These are phyloP conservation scores for Aspergillus felis DNA, from an alignment of 2,329 filamentous ascomycete genomes.

Conservation along the genomic window DNA sequence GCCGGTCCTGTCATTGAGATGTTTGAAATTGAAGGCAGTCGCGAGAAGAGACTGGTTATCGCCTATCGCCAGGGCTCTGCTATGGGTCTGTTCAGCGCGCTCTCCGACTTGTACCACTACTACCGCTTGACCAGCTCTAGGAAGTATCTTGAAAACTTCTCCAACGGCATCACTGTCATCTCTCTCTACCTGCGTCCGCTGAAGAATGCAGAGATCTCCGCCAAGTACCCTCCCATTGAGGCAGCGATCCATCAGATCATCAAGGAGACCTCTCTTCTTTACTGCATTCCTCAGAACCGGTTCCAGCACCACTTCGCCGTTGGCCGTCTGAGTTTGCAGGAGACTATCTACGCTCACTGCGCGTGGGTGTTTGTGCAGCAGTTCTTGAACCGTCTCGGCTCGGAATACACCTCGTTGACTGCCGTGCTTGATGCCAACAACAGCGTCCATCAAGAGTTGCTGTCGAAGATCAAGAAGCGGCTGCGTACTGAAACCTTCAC, in stretches of 20 bases:
- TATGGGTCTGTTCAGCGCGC: constrained; percentile 85
- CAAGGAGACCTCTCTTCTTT: constrained; percentile 94
- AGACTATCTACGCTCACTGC: constrained; percentile 95
- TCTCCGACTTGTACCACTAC: constrained; percentile 97
- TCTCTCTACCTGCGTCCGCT: constrained; percentile 86
- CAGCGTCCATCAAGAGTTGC: constrained; percentile 77
- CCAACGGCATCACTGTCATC: constrained; percentile 96
- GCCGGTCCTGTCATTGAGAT: constrained; percentile 96
- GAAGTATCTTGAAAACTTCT: constrained; percentile 98
- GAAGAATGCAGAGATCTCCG: constrained; percentile 52
- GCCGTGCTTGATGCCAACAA: constrained; percentile 77
- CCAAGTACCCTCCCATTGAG: constrained; percentile 73
- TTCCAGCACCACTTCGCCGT: constrained; percentile 85
- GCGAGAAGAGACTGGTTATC: constrained; percentile 90
- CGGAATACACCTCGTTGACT: constrained; percentile 84
- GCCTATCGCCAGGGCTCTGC: constrained; percentile 93
- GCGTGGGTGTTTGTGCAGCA: constrained; percentile 98
- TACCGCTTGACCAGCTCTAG: constrained; percentile 93
- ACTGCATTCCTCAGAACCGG: constrained; percentile 97
- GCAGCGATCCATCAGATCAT: constrained; percentile 97
- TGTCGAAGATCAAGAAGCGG: constrained; percentile 92
- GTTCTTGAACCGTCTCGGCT: constrained; percentile 90
- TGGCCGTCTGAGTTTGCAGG: constrained; percentile 84
- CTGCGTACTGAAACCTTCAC: constrained; percentile 96
- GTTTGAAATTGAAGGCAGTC: constrained; percentile 87